A percentile compares a stretch with the other conserved stretches of the same genome.
Conservation (phyloP, 2,329 filamentous ascomycete species). For the Neofusicoccum umdonicola region DNA sequence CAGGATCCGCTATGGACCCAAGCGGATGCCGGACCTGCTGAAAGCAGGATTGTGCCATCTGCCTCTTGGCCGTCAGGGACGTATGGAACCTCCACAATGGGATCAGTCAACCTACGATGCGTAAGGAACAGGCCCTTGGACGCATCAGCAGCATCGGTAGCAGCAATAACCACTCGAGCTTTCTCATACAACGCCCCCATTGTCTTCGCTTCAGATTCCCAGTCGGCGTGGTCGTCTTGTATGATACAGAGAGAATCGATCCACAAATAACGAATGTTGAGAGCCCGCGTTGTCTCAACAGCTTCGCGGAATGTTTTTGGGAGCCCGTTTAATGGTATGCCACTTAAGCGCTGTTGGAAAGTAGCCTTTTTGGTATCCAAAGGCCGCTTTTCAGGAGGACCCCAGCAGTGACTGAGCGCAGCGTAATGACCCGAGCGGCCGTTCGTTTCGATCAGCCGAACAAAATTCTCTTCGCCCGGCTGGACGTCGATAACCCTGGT, state of each 20-base stretch:
- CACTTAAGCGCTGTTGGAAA: background rate
- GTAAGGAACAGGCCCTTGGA: background rate
- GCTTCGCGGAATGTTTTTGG: background rate
- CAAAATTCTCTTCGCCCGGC: background rate
- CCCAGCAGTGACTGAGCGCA: background rate
- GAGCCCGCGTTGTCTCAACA: background rate
- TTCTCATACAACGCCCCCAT: background rate
- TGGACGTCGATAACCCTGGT: background rate
- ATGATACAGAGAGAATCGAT: background rate
- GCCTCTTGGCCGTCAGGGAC: background rate
- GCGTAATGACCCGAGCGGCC: background rate
- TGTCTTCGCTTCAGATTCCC: background rate
- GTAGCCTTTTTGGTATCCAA: background rate
- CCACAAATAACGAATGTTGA: background rate
- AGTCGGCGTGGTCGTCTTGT: background rate
- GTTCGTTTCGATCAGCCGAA: background rate
- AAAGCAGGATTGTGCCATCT: background rate
- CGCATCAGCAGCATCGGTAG: background rate
- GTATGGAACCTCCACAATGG: background rate
- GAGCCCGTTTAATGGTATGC: background rate
- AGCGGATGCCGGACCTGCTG: background rate
- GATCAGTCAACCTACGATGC: background rate
- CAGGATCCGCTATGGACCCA: too few relatives aligned
- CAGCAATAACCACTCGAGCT: background rate
- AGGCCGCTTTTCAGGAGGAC: background rate